Evolutionary conservation across 78 protist species (phyloP).

Genomic region (Fonticula alba): DNA sequence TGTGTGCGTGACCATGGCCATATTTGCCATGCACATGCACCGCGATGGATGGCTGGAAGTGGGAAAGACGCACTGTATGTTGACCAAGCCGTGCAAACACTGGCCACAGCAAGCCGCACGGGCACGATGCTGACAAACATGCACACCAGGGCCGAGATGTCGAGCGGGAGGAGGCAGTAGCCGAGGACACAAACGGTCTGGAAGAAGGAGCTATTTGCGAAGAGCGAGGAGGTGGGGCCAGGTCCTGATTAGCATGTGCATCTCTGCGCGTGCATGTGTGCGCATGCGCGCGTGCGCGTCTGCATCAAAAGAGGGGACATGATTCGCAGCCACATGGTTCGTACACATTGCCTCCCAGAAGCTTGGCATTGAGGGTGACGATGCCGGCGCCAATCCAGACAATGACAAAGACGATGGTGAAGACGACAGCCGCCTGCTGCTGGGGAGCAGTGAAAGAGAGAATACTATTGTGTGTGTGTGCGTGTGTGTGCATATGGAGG

Average conservation of each 20-base stretch:
- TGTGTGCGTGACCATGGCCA: no score
- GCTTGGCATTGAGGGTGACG: conserved; percentile 63
- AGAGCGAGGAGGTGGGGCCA: no score
- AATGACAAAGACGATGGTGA: conserved; percentile 67
- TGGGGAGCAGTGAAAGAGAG: conserved; percentile 17
- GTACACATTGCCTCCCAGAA: conserved; percentile 70
- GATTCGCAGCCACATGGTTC: no score
- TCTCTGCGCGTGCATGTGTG: no score
- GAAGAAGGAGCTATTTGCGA: conserved; percentile 68
- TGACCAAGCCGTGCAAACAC: conserved; percentile 6
- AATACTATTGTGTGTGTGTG: no score
- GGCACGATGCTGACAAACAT: not conserved
- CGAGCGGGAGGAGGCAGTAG: conserved; percentile 78
- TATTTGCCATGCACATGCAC: no score
- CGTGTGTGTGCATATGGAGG: no score
- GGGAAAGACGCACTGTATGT: not conserved
- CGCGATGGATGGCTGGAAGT: no score
- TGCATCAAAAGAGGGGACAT: no score
- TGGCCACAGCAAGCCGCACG: not conserved
- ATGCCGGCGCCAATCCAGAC: conserved; percentile 71
- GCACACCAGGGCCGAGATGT: conserved; percentile 28
- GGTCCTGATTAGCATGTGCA: no score
- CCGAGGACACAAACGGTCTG: conserved; percentile 85
- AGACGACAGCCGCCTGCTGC: conserved; percentile 44
- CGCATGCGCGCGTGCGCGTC: no score